Evolutionary conservation across 352 stramenopile species (phyloP), one percentile per base, ranked within the genome.

Genomic region (Pythium vanterpoolii): DNA sequence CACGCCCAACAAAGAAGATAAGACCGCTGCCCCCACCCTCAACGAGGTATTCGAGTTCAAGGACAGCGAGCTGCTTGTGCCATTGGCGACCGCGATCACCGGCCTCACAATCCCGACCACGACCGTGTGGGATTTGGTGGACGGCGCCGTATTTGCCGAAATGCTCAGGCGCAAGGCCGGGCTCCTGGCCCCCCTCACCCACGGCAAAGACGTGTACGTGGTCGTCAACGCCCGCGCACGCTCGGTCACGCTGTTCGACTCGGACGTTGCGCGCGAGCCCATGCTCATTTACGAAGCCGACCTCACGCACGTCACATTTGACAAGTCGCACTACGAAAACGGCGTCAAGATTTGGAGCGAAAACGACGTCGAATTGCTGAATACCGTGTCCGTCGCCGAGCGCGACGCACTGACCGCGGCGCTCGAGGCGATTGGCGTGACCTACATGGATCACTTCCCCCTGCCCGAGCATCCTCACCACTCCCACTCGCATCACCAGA

Each of bases 81-180:
- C 76, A 16, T 26, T 86, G 10, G 42, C 64, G 0, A 63, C 66
- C 18, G 62, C 67, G 11, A 62, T 83, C 44, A 67, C 72, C 8
- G 67, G 74, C 30, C 63, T 61, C 11, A 73, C 72, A 10, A 33
- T 31, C 40, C 63, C 76, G 38, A 76, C 62, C 33, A 39, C 47
- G 63, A 72, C 39, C 64, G 61, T 68, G 44, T 69, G 62, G 62
- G 24, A 59, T 19, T 19, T 69, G n/a, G 62, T 64, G 26, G 55
- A 69, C 18, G 62, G 62, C 43, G 44, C 55, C 21, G 55, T 52
- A 16, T 69, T 60, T 45, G 62, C 62, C 13, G 49, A 19, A 8
- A 45, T 73, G 46, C 55, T 87, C 14, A 87, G 85, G 64, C 77
- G 77, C 49, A 85, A 83, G 66, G 77, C 77, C 18, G 75, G 77